phyloP scores from a whole-genome alignment of 2,329 filamentous ascomycete genomes.

The Pestalotiopsis sp. region DNA sequence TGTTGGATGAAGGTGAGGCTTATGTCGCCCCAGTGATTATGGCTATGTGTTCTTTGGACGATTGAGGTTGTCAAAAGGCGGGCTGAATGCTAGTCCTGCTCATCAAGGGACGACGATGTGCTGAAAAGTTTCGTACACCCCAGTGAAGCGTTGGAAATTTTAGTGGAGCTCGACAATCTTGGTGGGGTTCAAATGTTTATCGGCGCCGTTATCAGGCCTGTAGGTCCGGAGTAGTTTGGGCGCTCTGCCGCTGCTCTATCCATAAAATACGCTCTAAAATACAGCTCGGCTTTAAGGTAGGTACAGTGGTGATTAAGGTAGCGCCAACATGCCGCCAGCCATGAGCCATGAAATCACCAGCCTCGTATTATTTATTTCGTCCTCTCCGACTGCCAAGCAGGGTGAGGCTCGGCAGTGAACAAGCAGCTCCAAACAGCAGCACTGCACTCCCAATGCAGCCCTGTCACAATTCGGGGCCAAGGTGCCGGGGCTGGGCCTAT shows the following conservation, averaged over 20 bases:
- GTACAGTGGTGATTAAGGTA: not conserved
- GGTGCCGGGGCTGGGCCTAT: not conserved
- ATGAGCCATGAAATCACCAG: not conserved
- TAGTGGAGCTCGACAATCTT: constrained; percentile 4
- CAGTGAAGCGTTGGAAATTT: constrained; percentile 1
- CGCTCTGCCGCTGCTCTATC: too few relatives aligned
- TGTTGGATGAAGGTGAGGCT: constrained; percentile 36
- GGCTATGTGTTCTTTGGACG: not conserved
- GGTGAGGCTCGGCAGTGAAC: not conserved
- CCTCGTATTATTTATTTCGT: not conserved
- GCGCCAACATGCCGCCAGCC: not conserved
- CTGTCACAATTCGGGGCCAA: not conserved
- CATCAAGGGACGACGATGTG: not conserved
- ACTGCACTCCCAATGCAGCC: not conserved
- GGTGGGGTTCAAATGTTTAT: not conserved
- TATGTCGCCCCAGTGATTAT: not conserved
- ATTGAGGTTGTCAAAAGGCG: not conserved
- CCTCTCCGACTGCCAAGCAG: not conserved
- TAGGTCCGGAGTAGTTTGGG: too few relatives aligned
- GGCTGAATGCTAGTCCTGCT: not conserved
- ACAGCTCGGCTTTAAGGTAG: not conserved
- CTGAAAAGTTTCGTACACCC: constrained; percentile 4
- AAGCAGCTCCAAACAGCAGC: not conserved
- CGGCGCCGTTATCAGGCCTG: too few relatives aligned
- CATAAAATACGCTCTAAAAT: not conserved